phyloP scores from a whole-genome alignment of 495 filamentous ascomycete genomes.

The Talaromyces thailandensis region DNA sequence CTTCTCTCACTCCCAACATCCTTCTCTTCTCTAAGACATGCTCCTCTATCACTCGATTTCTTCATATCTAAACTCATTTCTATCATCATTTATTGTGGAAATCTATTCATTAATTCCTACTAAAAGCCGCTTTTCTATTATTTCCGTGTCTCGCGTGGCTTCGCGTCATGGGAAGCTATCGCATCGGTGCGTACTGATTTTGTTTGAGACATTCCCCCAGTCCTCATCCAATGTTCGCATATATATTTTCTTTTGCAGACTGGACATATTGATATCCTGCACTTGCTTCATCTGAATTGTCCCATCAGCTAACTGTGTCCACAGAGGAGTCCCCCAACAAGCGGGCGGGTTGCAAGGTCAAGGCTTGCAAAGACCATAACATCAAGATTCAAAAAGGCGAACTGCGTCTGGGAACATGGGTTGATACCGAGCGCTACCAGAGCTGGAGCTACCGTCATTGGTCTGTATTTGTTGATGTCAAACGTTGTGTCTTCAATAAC shows the following conservation, averaged over 20 bases:
- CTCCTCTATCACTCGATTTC: not conserved
- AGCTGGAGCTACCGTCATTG: slow-evolving; percentile 70
- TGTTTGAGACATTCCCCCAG: not conserved
- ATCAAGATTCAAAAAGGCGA: slow-evolving; percentile 71
- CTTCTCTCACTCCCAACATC: not conserved
- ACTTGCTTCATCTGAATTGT: not conserved
- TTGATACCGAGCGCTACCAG: slow-evolving; percentile 41
- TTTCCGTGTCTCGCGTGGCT: not conserved
- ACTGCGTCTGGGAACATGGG: slow-evolving; percentile 60
- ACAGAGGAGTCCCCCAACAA: slow-evolving; percentile 51
- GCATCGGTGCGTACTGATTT: slow-evolving; percentile 3
- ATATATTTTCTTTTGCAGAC: not conserved
- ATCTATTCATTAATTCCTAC: not conserved
- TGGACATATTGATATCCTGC: too few relatives aligned
- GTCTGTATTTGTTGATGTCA: slow-evolving; percentile 34
- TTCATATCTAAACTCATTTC: not conserved
- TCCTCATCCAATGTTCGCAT: not conserved
- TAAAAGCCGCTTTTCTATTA: not conserved
- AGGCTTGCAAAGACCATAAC: slow-evolving; percentile 51
- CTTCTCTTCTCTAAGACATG: slow-evolving; percentile 15
- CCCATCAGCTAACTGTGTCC: slow-evolving; percentile 10
- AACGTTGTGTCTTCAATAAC: slow-evolving; percentile 8
- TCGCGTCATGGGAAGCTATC: slow-evolving; percentile 8
- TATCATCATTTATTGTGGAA: not conserved
- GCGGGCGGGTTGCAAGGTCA: slow-evolving; percentile 61